Percentiles rank a stretch among this genome's conserved stretches.
Evolutionary conservation across 2,329 filamentous ascomycete genomes (phyloP).

Genomic region (Hypoxylon sp.): DNA sequence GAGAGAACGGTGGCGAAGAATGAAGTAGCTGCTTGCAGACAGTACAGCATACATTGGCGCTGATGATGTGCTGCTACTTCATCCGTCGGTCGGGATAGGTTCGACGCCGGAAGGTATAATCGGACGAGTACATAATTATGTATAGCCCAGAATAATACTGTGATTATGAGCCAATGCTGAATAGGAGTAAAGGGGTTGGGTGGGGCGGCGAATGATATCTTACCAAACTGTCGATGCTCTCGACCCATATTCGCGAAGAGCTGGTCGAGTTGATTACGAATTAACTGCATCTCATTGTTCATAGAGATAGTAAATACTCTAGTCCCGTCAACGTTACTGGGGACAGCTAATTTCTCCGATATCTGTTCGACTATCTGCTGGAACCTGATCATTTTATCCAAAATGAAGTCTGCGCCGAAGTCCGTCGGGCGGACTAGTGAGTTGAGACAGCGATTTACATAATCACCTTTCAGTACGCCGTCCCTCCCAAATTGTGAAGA

Average conservation of each 20-base stretch:
- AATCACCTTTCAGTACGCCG: conserved; percentile 53
- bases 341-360: conserved; percentile 52
- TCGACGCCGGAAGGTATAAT: conserved; percentile 59
- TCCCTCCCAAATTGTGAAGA: conserved; percentile 57
- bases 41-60: conserved; percentile 55
- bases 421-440: conserved; percentile 50
- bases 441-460: conserved; percentile 56
- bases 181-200: conserved; percentile 3
- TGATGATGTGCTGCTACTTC: conserved; percentile 37
- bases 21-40: conserved; percentile 55
- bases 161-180: conserved; percentile 28
- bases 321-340: conserved; percentile 34
- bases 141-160: conserved; percentile 53
- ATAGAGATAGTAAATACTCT: conserved; percentile 55
- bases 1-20: conserved; percentile 56
- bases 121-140: conserved; percentile 58
- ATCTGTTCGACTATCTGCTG: conserved; percentile 57
- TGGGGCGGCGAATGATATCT: conserved; percentile 11
- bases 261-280: conserved; percentile 55
- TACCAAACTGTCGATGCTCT: conserved; percentile 51
- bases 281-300: conserved; percentile 54
- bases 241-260: conserved; percentile 53
- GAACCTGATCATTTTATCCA: conserved; percentile 56
- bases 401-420: conserved; percentile 53
- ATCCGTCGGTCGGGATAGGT: conserved; percentile 49